These are phyloP conservation scores for Coemansia sp. DNA, from an alignment of 371 early-diverging fungal species.

Conservation along the genomic window DNA sequence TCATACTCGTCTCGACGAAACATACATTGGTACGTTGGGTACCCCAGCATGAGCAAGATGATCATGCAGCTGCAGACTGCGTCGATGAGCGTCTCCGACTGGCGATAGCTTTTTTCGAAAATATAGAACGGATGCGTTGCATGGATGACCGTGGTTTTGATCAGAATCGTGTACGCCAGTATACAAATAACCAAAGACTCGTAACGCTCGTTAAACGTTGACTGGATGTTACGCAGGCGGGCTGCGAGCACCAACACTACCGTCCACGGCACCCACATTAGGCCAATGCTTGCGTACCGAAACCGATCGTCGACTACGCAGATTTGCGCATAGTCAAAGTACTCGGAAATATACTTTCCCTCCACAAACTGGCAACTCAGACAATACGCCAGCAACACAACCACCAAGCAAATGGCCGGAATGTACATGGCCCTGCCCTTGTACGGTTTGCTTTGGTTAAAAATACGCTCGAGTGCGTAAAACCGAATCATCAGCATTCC, in stretches of 20 bases:
- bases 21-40: slow-evolving; percentile 18
- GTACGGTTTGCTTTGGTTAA: slow-evolving; percentile 24
- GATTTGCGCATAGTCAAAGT: slow-evolving; percentile 13
- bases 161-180: slow-evolving; percentile 14
- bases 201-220: slow-evolving; percentile 39
- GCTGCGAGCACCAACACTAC: slow-evolving; percentile 13
- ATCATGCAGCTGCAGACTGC: slow-evolving; percentile 8
- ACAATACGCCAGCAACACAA: slow-evolving; percentile 12
- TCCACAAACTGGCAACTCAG: slow-evolving; percentile 23
- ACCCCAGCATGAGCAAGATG: slow-evolving; percentile 20
- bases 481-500: slow-evolving; percentile 22
- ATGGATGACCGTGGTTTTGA: slow-evolving; percentile 29
- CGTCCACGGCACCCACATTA: slow-evolving; percentile 24
- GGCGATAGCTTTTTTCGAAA: slow-evolving; percentile 16
- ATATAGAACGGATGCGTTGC: slow-evolving; percentile 21
- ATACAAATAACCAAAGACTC: slow-evolving; percentile 18
- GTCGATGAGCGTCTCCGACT: slow-evolving; percentile 25
- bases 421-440: slow-evolving; percentile 18
- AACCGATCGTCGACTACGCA: slow-evolving; percentile 27
- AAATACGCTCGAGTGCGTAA: slow-evolving; percentile 27
- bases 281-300: slow-evolving; percentile 18
- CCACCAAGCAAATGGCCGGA: slow-evolving; percentile 7
- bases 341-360: slow-evolving; percentile 9
- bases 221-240: slow-evolving; percentile 37
- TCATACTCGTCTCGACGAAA: slow-evolving; percentile 23